A percentile compares a stretch with the other conserved stretches of the same genome.
These are phyloP conservation scores for Talaromyces albobiverticillius DNA, from an alignment of 2,329 filamentous ascomycete species.

Conservation along the genomic window DNA sequence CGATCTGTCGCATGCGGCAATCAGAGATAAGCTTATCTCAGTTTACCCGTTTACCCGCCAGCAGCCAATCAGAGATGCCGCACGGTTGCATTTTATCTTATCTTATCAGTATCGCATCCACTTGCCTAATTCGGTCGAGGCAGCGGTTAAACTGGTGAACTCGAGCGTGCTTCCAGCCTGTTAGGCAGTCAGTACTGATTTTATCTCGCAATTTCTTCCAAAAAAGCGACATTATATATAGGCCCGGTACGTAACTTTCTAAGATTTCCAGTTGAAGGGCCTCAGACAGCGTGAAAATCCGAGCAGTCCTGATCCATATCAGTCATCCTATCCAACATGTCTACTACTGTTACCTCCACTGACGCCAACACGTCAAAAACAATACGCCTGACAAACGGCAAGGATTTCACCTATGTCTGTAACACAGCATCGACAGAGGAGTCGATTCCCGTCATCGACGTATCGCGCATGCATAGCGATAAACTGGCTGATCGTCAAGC, in stretches of 20 bases:
- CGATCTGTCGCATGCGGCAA: neutral
- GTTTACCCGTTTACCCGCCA: conserved; percentile 7
- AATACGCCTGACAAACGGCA: conserved; percentile 5
- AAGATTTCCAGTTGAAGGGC: neutral
- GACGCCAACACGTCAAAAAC: conserved; percentile 1
- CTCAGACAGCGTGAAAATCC: neutral
- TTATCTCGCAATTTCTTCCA: no score
- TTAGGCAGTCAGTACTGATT: neutral
- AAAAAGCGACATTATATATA: neutral
- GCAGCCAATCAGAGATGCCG: neutral
- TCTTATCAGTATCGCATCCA: neutral
- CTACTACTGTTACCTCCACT: conserved; percentile 2
- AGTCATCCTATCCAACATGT: neutral
- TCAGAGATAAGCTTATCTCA: neutral
- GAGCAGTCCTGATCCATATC: neutral
- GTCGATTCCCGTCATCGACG: conserved; percentile 7
- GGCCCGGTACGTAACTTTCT: neutral
- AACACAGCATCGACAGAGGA: conserved; percentile 1
- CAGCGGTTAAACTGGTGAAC: conserved; percentile 6
- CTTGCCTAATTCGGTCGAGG: neutral
- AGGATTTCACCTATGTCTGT: conserved; percentile 4
- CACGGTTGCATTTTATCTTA: neutral
- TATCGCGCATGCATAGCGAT: conserved; percentile 6
- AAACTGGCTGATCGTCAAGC: conserved; percentile 1
- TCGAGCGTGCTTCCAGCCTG: neutral